These are phyloP conservation scores for Sphaerostilbella broomeana DNA, from an alignment of 2,329 filamentous ascomycete genomes.

Conservation along the genomic window DNA sequence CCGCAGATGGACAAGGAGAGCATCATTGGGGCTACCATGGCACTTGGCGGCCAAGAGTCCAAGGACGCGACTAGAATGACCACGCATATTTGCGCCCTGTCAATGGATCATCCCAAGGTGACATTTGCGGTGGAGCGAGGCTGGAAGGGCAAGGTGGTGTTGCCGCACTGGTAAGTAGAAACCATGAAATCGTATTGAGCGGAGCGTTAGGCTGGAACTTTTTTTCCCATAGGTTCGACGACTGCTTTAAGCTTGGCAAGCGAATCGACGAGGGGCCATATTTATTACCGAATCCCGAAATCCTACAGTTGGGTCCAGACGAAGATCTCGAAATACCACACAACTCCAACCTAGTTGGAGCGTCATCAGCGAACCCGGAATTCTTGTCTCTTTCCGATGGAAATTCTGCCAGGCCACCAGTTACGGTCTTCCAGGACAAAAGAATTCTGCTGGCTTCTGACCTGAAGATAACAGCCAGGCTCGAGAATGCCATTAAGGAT, in stretches of 20 bases:
- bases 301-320: slow-evolving; percentile 55
- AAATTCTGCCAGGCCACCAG: slow-evolving; percentile 40
- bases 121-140: slow-evolving; percentile 55
- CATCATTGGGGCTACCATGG: slow-evolving; percentile 81
- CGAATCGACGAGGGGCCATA: slow-evolving; percentile 88
- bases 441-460: slow-evolving; percentile 72
- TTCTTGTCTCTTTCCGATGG: slow-evolving; percentile 37
- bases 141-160: slow-evolving; percentile 70
- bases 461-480: slow-evolving; percentile 60
- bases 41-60: slow-evolving; percentile 78
- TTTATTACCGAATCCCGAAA: slow-evolving; percentile 75
- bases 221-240: slow-evolving; percentile 73
- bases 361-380: slow-evolving; percentile 46
- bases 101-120: slow-evolving; percentile 67
- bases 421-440: slow-evolving; percentile 71
- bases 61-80: slow-evolving; percentile 64
- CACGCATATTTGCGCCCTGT: slow-evolving; percentile 84
- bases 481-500: slow-evolving; percentile 60
- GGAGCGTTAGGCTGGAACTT: slow-evolving; percentile 2
- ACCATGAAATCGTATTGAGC: neutral
- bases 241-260: slow-evolving; percentile 88
- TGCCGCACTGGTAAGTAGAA: slow-evolving; percentile 74
- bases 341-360: slow-evolving; percentile 60
- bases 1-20: slow-evolving; percentile 84
- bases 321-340: slow-evolving; percentile 50